These are phyloP conservation scores for Sporothrix protearum DNA, from an alignment of 2,329 filamentous ascomycete genomes.

Conservation along the genomic window DNA sequence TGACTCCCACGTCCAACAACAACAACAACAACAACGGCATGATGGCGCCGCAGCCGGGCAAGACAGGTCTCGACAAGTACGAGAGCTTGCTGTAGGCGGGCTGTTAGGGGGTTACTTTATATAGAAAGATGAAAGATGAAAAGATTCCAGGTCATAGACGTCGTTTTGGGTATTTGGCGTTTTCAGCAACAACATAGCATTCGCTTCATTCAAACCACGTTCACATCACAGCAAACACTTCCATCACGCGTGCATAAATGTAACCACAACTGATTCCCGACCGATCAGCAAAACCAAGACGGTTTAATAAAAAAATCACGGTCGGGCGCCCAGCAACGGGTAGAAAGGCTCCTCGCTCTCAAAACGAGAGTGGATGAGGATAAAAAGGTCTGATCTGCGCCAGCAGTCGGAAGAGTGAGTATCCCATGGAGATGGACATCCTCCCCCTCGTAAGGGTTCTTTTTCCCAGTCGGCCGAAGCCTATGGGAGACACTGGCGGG, in stretches of 20 bases:
- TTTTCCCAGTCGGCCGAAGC: not conserved
- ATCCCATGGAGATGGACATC: not conserved
- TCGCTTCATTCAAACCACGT: not conserved
- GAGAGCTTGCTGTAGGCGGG: conserved; percentile 56
- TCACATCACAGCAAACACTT: not conserved
- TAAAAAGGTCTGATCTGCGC: conserved; percentile 12
- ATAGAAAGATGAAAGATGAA: not conserved
- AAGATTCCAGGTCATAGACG: not conserved
- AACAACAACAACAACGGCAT: conserved; percentile 23
- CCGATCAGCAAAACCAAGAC: conserved; percentile 34
- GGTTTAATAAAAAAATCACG: conserved; percentile 30
- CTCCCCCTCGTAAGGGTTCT: conserved; percentile 13
- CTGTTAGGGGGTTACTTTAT: too few relatives aligned
- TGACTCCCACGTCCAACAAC: conserved; percentile 31
- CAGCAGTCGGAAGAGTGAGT: not conserved
- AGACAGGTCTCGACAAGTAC: conserved; percentile 63
- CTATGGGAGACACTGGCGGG: not conserved
- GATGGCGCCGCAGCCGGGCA: conserved; percentile 37
- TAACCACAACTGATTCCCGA: conserved; percentile 37
- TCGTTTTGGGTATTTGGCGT: not conserved
- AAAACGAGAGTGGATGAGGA: conserved; percentile 16
- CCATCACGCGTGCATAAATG: conserved; percentile 27
- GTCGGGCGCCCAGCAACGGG: conserved; percentile 37
- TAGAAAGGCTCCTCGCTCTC: conserved; percentile 20
- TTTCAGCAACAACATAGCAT: not conserved